Conservation (phyloP, 2,329 filamentous ascomycete species). For the Plenodomus biglobosus region DNA sequence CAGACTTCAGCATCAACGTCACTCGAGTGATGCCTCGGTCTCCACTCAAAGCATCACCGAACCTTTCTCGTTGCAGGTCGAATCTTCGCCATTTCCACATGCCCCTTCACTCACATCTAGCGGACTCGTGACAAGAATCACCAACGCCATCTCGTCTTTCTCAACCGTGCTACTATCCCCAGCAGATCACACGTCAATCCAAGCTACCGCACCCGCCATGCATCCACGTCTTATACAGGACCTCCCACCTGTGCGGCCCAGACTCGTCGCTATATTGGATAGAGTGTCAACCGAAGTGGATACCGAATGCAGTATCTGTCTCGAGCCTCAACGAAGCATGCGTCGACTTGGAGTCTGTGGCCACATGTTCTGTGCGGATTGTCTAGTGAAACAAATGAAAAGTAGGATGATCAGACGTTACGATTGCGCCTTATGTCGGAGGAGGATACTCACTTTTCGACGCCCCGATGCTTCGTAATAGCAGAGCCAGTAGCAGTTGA, state of each 20-base stretch:
- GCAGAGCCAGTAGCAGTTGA: no score
- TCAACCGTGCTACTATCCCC: neutral
- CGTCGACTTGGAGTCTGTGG: conserved; percentile 2
- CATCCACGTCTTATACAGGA: neutral
- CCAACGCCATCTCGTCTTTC: conserved; percentile 1
- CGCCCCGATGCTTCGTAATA: no score
- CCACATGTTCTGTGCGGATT: conserved; percentile 4
- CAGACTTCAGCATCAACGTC: no score
- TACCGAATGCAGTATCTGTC: conserved; percentile 4
- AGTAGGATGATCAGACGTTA: neutral
- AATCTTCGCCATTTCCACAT: neutral
- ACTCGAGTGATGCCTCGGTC: no score
- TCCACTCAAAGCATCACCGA: no score
- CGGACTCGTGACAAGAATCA: neutral
- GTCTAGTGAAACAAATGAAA: conserved; percentile 1
- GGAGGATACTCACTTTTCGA: neutral
- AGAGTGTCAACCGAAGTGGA: conserved; percentile 1
- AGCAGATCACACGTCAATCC: neutral
- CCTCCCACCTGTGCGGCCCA: neutral
- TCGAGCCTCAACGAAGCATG: conserved; percentile 3
- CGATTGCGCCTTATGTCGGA: conserved; percentile 4
- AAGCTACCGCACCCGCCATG: neutral
- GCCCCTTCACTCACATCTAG: neutral
- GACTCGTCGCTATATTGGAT: neutral
- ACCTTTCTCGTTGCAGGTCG: neutral